Percentiles rank a stretch among this genome's conserved stretches.
Evolutionary conservation across 495 filamentous ascomycete genomes (phyloP).

Genomic region (Pyrenopolyporus hunteri): DNA sequence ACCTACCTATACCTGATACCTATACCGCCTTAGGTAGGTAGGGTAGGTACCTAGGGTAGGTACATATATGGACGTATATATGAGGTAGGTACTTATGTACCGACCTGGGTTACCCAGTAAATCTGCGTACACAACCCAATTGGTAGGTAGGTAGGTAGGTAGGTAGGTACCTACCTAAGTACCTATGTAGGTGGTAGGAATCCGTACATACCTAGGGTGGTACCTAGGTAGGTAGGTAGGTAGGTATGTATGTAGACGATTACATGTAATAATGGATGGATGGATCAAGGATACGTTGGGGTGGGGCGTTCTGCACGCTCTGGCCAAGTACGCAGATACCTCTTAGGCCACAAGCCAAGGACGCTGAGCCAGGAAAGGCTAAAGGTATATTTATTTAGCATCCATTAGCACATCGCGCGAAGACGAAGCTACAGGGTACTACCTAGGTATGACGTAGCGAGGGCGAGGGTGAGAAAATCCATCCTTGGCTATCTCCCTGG

Average conservation of each 20-base stretch:
- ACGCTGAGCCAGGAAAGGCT: conserved; percentile 14
- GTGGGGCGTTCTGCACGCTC: conserved; percentile 9
- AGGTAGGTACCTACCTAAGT: too few relatives aligned
- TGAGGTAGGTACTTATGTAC: too few relatives aligned
- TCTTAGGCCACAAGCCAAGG: conserved; percentile 5
- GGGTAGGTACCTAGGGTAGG: conserved; percentile 14
- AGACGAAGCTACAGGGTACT: too few relatives aligned
- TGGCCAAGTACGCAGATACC: conserved; percentile 10
- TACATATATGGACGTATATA: conserved; percentile 6
- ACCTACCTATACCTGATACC: too few relatives aligned
- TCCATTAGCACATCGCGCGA: conserved; percentile 9
- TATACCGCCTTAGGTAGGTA: too few relatives aligned
- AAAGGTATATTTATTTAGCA: conserved; percentile 18
- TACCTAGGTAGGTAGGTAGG: not conserved
- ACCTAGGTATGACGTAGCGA: conserved; percentile 32
- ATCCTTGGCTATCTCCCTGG: conserved; percentile 26
- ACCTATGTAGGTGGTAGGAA: too few relatives aligned
- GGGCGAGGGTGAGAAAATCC: conserved; percentile 1
- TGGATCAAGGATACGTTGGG: conserved; percentile 1
- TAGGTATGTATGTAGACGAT: not conserved
- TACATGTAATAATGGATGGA: too few relatives aligned
- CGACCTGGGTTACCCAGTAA: too few relatives aligned
- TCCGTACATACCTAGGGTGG: not conserved
- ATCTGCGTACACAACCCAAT: too few relatives aligned
- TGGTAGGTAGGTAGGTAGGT: too few relatives aligned